Base-by-base conservation (phyloP, 2,329 filamentous ascomycete genomes). In the Hymenoscyphus albidus region DNA sequence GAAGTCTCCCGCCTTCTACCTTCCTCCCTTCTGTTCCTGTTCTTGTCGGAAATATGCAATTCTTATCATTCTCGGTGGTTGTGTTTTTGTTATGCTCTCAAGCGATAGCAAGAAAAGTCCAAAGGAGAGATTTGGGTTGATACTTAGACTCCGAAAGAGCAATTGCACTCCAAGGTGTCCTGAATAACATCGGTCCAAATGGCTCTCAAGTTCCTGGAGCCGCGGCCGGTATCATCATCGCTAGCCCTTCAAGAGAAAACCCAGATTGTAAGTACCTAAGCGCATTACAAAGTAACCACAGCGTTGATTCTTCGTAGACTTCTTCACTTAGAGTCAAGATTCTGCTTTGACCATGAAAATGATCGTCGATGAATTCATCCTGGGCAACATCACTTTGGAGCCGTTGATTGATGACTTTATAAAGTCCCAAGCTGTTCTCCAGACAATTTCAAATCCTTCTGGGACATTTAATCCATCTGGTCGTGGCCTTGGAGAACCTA, bases 251-350 rank as follows among this genome's bases (percentile, higher is more conserved):
- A 9, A 83, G 77, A n/a, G 73, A 68, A 2, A 75, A 82, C 69
- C 84, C 84, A 0, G 76, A 85, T 69, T 87, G 83, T 85, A 70
- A 73, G 79, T 42, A 56, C 48, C 4, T 22, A 22, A 22, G 22
- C 62, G 16, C 18, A 14, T 9, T 18, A 31, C 12, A n/a, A 16
- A 18, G n/a, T 12, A 31, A 2, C 5, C 38, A 2, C 27, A n/a
- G 14, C 40, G 42, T 66, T 72, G 48, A 71, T 60, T 9, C 10
- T 14, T 9, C 39, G 22, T 59, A 91, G 88, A 93, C 76, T 92
- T 84, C 73, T 93, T 86, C 73, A 92, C 88, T 0, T 93, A 90
- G 91, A 91, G 86, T 1, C 80, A 91, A 72, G 90, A 93, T 74
- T 83, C 88, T 13, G 88, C 87, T n/a, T 80, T 94, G 32, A 86